Evolutionary conservation across 2,329 filamentous ascomycete genomes (phyloP).

Genomic region (Fusarium tricinctum): DNA sequence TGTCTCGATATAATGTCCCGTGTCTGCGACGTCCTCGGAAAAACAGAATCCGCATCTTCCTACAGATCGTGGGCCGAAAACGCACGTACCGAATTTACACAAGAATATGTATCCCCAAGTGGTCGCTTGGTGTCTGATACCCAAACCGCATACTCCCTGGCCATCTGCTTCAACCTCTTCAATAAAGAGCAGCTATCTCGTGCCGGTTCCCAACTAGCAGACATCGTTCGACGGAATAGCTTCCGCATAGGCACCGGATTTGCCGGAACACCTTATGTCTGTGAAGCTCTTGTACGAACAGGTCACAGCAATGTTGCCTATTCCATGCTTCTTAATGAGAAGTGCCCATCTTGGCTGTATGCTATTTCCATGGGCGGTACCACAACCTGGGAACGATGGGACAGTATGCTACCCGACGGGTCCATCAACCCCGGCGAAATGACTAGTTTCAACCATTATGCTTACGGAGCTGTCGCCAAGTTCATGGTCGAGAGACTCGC

Average conservation of each 20-base stretch:
- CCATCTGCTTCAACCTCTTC: constrained; percentile 44
- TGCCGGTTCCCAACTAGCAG: constrained; percentile 32
- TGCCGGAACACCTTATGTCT: constrained; percentile 58
- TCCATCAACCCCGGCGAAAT: constrained; percentile 57
- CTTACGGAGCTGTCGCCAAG: constrained; percentile 56
- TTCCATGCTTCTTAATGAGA: constrained; percentile 55
- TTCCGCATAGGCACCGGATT: constrained; percentile 47
- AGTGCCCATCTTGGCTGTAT: constrained; percentile 57
- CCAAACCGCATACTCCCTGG: constrained; percentile 44
- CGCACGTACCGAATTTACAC: constrained; percentile 31
- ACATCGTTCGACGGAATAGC: constrained; percentile 36
- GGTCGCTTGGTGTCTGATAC: constrained; percentile 43
- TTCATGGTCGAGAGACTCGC: constrained; percentile 54
- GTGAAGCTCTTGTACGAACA: constrained; percentile 39
- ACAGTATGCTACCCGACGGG: constrained; percentile 56
- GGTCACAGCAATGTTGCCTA: constrained; percentile 50
- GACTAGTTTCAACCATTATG: constrained; percentile 61
- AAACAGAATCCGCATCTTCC: constrained; percentile 28
- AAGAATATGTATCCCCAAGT: constrained; percentile 45
- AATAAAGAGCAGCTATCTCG: constrained; percentile 4
- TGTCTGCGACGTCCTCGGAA: constrained; percentile 53
- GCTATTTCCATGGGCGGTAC: constrained; percentile 58
- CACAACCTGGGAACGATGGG: constrained; percentile 61
- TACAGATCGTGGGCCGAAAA: constrained; percentile 32
- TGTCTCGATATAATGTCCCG: constrained; percentile 57